Evolutionary conservation across 2,329 filamentous ascomycete genomes (phyloP).

Genomic region (Lecanoromycetidae sp.): DNA sequence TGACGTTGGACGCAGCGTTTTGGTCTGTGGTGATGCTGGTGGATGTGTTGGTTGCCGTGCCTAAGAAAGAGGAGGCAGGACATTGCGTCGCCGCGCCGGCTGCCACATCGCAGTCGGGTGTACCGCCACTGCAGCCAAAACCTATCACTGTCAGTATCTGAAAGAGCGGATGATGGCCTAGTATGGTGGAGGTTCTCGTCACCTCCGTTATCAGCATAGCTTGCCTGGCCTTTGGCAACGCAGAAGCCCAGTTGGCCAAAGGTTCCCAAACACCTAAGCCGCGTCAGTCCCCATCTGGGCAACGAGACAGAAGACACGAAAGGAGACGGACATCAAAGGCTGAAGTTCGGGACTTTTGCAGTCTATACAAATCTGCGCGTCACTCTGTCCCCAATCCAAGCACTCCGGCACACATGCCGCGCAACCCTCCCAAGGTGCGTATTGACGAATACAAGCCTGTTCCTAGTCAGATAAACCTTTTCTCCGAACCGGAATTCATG

Average conservation of each 20-base stretch:
- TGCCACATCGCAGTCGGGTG: not conserved
- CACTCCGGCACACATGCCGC: too few species aligned
- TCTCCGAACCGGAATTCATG: too few species aligned
- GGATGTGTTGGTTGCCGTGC: not conserved
- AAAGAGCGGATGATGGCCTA: not conserved
- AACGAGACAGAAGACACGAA: not conserved
- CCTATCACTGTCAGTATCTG: not conserved
- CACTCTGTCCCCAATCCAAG: constrained; percentile 18
- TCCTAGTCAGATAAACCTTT: too few species aligned
- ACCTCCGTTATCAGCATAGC: not conserved
- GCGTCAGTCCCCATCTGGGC: not conserved
- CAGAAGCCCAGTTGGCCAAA: not conserved
- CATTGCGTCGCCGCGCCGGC: not conserved
- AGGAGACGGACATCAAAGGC: not conserved
- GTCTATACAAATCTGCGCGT: constrained; percentile 35
- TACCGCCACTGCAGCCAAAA: not conserved
- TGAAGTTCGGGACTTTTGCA: constrained; percentile 33
- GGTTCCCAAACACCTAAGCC: not conserved
- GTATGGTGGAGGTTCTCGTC: not conserved
- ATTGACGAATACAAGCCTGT: too few species aligned
- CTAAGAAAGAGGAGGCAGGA: not conserved
- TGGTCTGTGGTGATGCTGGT: not conserved
- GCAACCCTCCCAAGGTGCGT: too few species aligned
- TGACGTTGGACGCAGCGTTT: too few species aligned
- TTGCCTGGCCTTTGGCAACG: not conserved